Evolutionary conservation across 805 yeast species (phyloP).

Genomic region (Candida tammaniensis): DNA sequence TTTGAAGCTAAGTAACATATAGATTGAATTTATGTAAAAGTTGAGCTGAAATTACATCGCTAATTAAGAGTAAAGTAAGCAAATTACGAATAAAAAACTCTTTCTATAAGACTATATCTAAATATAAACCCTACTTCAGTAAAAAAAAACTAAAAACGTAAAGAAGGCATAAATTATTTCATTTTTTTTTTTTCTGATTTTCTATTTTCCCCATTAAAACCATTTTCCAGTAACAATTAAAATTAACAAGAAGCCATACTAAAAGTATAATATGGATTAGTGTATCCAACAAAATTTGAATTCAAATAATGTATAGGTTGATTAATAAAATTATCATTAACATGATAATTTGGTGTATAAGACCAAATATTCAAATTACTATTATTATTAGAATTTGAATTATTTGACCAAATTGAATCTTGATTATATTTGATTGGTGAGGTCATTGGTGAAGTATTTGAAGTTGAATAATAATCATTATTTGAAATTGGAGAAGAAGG

Average conservation of each 20-base stretch:
- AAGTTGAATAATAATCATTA: slow-evolving; percentile 10
- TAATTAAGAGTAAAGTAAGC: too few relatives aligned
- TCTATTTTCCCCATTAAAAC: too few relatives aligned
- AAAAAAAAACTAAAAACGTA: slow-evolving; percentile 12
- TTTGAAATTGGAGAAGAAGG: slow-evolving; percentile 23
- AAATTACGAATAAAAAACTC: too few relatives aligned
- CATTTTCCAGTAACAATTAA: too few relatives aligned
- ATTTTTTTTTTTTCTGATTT: too few relatives aligned
- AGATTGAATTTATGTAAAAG: too few relatives aligned
- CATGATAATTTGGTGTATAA: slow-evolving; percentile 21
- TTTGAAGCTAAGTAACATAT: slow-evolving; percentile 9
- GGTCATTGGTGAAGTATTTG: slow-evolving; percentile 17
- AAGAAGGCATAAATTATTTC: too few relatives aligned
- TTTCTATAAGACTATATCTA: slow-evolving; percentile 2
- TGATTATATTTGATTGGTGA: slow-evolving; percentile 24
- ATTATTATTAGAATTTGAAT: slow-evolving; percentile 2
- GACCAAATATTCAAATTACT: slow-evolving; percentile 18
- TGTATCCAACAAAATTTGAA: slow-evolving; percentile 29
- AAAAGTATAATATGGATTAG: slow-evolving; percentile 37
- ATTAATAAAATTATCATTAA: slow-evolving; percentile 6
- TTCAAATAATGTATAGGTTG: slow-evolving; percentile 22
- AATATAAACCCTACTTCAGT: slow-evolving; percentile 6
- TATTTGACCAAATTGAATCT: slow-evolving; percentile 26
- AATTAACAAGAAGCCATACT: slow-evolving; percentile 28
- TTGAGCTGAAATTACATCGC: too few relatives aligned